Base-by-base conservation (phyloP, 352 stramenopile species). In the Plasmopara viticola region DNA sequence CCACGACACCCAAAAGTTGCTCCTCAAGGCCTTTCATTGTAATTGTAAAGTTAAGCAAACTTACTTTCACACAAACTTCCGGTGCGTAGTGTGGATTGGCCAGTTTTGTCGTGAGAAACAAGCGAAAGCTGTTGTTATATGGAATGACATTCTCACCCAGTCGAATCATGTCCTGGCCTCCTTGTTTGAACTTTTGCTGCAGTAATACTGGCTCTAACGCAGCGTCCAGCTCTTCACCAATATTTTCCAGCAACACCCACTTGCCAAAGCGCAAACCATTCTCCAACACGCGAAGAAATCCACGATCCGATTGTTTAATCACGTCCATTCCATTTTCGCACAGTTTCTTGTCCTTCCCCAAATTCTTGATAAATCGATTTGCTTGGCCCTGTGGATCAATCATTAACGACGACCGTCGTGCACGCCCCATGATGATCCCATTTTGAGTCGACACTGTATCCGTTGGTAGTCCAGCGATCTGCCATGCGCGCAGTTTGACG, bases 401-500 rank as follows among this genome's bases (percentile, higher is more conserved):
- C 7, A 97, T 54, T 15, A 97, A 60, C 0, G 89, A 77, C 89
- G 87, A 97, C 9, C 89, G 68, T 43, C 85, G 67, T 5, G 87
- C 83, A 17, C 74, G 66, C 0, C 74, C 77, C 65, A 97, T 96
- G 41, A 97, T 95, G 33, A 97, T 94, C 10, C 92, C 95, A 56
- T 98, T 97, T 48, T 98, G 90, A 10, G 90, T 97, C 30, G 84
- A 95, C n/a, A 97, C 68, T 0, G 78, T 87, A 48, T 96, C 89
- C 0, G 81, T 89, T 2, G 89, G 89, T 2, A 97, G 68, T 0
- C 84, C 84, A 18, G 79, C 77, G 43, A 96, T 91, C 53, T 96
- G 84, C 88, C 88, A 97, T 6, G 78, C 70, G 1, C 87, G 69
- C 9, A 97, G 41, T 49, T 95, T 95, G 4, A 96, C 84, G 3